Evolutionary conservation across 2,329 filamentous ascomycete genomes (phyloP), one percentile per base, ranked within the genome.

Genomic region (Fusarium multiceps): DNA sequence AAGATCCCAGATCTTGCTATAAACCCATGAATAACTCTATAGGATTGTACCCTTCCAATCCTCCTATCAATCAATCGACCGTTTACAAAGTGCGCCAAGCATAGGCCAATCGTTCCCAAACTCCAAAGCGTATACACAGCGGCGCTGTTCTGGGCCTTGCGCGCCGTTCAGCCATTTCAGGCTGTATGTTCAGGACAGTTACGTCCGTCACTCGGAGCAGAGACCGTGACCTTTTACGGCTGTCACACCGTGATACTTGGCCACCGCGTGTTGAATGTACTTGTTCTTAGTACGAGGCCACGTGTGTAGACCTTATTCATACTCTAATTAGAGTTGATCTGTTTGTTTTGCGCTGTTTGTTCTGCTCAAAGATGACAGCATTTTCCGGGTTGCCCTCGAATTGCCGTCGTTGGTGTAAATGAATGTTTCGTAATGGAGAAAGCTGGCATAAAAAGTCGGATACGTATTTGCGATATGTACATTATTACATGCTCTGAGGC

Each of bases 401-500:
- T 49, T 60, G 59, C 67, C 65, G 49, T 69, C 60, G 53, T 63
- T 72, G 50, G 49, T 55, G n/a, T 58, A 59, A 71, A 71, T 71
- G 68, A 71, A 65, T 68, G 68, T 68, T 66, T 64, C 63, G 23
- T 55, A 28, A 71, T 61, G 47, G 51, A 71, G 55, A 34, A 61
- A 56, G 25, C 25, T 58, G 50, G 42, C 65, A 71, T 68, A 61
- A 71, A 70, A 61, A 64, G 48, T 57, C 47, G 57, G 63, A 43
- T 72, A 69, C 67, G 66, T 69, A 46, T 68, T 68, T 50, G 58
- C 64, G 64, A 71, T 53, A 60, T 37, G 47, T 56, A 63, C 61
- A 62, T 51, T 54, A 61, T 66, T 78, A 87, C 73, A 87, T 85
- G 76, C 86, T 88, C 76, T 88, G 86, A 45, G 86, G 86, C 57